phyloP scores from a whole-genome alignment of 495 filamentous ascomycete genomes.

The Neurospora sp. region DNA sequence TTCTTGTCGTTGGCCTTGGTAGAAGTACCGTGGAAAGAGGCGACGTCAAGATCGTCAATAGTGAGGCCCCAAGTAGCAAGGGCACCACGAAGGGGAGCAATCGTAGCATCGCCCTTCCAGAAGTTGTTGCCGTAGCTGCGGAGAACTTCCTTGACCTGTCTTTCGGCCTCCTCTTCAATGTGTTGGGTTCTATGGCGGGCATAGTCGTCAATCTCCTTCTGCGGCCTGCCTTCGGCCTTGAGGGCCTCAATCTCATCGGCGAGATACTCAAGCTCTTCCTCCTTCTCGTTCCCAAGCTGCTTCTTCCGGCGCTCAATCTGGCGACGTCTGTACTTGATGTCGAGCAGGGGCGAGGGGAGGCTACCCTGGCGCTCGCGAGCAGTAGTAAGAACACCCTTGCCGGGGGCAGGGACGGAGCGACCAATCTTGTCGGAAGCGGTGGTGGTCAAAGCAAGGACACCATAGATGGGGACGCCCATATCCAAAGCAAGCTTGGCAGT shows the following conservation, averaged over 20 bases:
- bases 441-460: slow-evolving; percentile 84
- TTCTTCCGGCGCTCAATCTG: slow-evolving; percentile 86
- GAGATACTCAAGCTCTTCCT: slow-evolving; percentile 84
- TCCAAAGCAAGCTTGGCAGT: slow-evolving; percentile 88
- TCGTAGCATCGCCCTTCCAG: slow-evolving; percentile 90
- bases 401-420: slow-evolving; percentile 90
- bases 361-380: slow-evolving; percentile 83
- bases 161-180: slow-evolving; percentile 76
- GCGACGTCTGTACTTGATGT: slow-evolving; percentile 92
- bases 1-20: slow-evolving; percentile 99
- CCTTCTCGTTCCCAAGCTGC: slow-evolving; percentile 92
- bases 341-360: slow-evolving; percentile 87
- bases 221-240: slow-evolving; percentile 62
- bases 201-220: slow-evolving; percentile 69
- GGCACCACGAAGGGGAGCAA: slow-evolving; percentile 88
- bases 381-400: slow-evolving; percentile 94
- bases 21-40: slow-evolving; percentile 97
- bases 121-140: slow-evolving; percentile 93
- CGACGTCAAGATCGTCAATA: slow-evolving; percentile 88
- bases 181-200: slow-evolving; percentile 74
- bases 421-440: slow-evolving; percentile 99
- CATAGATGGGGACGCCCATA: slow-evolving; percentile 98
- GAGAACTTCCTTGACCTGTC: slow-evolving; percentile 86
- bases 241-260: slow-evolving; percentile 86
- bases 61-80: slow-evolving; percentile 97